These are phyloP conservation scores for Chlorella sp. DNA, from an alignment of 139 green algal species.

Conservation along the genomic window DNA sequence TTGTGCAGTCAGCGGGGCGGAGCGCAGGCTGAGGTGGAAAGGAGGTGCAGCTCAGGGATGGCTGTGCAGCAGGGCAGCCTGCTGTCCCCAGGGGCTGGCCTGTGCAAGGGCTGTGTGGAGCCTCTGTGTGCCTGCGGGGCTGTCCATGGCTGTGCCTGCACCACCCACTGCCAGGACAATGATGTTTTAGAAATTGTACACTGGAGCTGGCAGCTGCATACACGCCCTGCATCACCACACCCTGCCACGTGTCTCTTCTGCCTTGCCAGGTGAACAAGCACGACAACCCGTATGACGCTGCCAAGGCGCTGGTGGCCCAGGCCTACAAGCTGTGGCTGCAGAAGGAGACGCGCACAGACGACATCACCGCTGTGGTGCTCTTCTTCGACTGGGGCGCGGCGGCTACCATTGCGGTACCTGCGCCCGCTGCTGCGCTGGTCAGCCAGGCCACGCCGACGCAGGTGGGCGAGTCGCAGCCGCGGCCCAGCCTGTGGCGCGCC, in stretches of 20 bases:
- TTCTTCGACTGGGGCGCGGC: conserved; percentile 54
- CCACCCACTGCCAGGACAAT: neutral
- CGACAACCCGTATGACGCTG: conserved; percentile 29
- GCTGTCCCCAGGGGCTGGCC: too few species aligned
- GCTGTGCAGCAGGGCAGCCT: too few species aligned
- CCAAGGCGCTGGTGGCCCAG: conserved; percentile 30
- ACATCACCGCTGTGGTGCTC: conserved; percentile 93
- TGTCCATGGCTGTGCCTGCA: neutral
- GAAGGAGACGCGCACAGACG: conserved; percentile 93
- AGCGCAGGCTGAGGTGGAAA: too few species aligned
- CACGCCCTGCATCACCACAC: neutral
- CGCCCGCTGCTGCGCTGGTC: neutral
- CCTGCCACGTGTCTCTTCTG: neutral
- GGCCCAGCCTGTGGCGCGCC: neutral
- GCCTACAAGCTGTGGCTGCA: conserved; percentile 91
- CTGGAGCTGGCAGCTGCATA: neutral
- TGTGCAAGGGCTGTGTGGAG: too few species aligned
- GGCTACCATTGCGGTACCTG: neutral
- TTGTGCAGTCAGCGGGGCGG: too few species aligned
- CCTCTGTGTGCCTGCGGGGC: too few species aligned
- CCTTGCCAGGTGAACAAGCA: neutral
- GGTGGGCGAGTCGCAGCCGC: conserved; percentile 19
- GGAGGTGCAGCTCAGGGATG: too few species aligned
- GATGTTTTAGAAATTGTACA: neutral
- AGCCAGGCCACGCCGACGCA: conserved; percentile 26